These are phyloP conservation scores for Pichia scutulata DNA, from an alignment of 805 yeast species.

Conservation along the genomic window DNA sequence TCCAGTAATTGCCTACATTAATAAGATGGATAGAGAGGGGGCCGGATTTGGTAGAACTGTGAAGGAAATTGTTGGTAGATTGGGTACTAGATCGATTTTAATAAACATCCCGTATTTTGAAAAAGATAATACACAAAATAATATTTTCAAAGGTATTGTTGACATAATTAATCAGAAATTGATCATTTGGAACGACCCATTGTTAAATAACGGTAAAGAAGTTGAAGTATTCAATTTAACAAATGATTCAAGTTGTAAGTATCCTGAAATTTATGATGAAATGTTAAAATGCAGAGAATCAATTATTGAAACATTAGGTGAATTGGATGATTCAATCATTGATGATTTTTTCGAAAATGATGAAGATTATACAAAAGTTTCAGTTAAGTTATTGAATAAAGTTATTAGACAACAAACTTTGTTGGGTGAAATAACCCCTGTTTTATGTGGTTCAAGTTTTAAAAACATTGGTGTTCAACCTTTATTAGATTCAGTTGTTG, in stretches of 20 bases:
- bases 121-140: slow-evolving; percentile 31
- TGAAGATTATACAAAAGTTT: slow-evolving; percentile 67
- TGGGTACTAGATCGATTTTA: slow-evolving; percentile 66
- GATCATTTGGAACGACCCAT: slow-evolving; percentile 39
- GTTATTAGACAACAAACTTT: slow-evolving; percentile 64
- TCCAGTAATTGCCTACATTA: slow-evolving; percentile 75
- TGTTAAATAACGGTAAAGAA: slow-evolving; percentile 38
- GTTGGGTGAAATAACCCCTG: slow-evolving; percentile 55
- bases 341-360: slow-evolving; percentile 62
- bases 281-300: slow-evolving; percentile 58
- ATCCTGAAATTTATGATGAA: slow-evolving; percentile 38
- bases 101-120: slow-evolving; percentile 73
- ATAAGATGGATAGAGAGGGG: slow-evolving; percentile 95
- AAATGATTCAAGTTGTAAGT: slow-evolving; percentile 13
- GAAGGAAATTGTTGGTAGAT: slow-evolving; percentile 67
- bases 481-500: slow-evolving; percentile 70
- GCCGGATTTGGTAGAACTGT: slow-evolving; percentile 92
- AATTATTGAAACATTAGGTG: slow-evolving; percentile 76
- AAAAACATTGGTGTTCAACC: slow-evolving; percentile 94
- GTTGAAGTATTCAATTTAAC: slow-evolving; percentile 41
- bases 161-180: slow-evolving; percentile 63
- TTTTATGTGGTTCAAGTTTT: slow-evolving; percentile 90
- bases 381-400: slow-evolving; percentile 41
- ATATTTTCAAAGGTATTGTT: slow-evolving; percentile 58
- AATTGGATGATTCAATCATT: slow-evolving; percentile 68